Evolutionary conservation across 345 rosid genomes (phyloP).

Genomic region (Murraya koenigii): DNA sequence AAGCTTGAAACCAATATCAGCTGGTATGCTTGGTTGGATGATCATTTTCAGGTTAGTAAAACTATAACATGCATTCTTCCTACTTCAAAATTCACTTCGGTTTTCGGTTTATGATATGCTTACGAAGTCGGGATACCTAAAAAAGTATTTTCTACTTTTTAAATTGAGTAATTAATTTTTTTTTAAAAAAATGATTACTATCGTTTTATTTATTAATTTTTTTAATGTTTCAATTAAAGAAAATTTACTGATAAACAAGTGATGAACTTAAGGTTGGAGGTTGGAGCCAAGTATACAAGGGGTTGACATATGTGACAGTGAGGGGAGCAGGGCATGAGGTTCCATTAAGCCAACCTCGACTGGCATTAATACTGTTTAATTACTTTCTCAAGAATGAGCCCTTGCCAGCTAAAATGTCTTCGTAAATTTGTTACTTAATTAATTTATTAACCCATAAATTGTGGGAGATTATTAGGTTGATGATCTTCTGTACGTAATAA

Average conservation of each 20-base stretch:
- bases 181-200: too few species aligned
- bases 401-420: conserved; percentile 16
- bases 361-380: conserved; percentile 37
- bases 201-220: too few species aligned
- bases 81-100: background rate
- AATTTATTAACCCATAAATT: background rate
- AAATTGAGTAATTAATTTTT: too few species aligned
- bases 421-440: background rate
- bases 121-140: too few species aligned
- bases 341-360: conserved; percentile 47
- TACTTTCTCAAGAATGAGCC: conserved; percentile 40
- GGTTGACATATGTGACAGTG: conserved; percentile 52
- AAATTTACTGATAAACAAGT: too few species aligned
- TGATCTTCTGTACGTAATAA: too few species aligned
- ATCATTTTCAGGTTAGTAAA: conserved; percentile 32
- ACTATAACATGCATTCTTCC: too few species aligned
- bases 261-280: conserved; percentile 49
- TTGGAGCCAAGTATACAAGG: conserved; percentile 53
- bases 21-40: conserved; percentile 64
- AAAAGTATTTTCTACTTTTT: too few species aligned
- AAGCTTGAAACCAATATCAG: conserved; percentile 27
- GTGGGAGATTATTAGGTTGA: background rate
- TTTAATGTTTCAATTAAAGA: background rate
- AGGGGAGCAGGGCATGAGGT: conserved; percentile 73
- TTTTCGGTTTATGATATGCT: background rate